A percentile compares a stretch with the other conserved stretches of the same genome.
phyloP scores from a whole-genome alignment of 1,284 basidiomycete genomes.

The Moesziomyces sp. region DNA sequence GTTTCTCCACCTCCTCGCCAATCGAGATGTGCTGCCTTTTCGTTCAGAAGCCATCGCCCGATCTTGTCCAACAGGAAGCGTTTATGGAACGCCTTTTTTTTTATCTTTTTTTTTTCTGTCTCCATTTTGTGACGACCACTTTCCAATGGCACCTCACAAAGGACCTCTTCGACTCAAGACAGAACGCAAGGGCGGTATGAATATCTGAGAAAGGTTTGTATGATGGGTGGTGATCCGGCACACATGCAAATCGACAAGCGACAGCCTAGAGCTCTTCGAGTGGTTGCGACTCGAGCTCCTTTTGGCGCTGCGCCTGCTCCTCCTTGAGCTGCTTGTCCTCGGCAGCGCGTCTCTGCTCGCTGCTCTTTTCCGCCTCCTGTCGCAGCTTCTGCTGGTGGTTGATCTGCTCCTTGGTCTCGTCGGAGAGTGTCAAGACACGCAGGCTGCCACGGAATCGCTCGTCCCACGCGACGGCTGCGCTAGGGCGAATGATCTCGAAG shows the following conservation, averaged over 20 bases:
- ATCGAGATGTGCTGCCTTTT: background rate
- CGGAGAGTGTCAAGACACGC: slow-evolving; percentile 70
- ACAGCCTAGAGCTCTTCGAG: slow-evolving; percentile 21
- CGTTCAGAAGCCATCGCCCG: too few relatives aligned
- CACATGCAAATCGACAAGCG: too few relatives aligned
- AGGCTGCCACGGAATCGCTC: slow-evolving; percentile 77
- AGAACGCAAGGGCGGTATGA: too few relatives aligned
- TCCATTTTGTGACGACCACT: too few relatives aligned
- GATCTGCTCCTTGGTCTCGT: slow-evolving; percentile 33
- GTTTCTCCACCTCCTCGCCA: background rate
- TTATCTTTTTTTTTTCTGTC: too few relatives aligned
- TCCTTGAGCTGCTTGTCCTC: slow-evolving; percentile 26
- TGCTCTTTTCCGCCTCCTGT: slow-evolving; percentile 15
- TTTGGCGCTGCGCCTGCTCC: slow-evolving; percentile 28
- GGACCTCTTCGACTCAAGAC: too few relatives aligned
- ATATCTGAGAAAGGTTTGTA: too few relatives aligned
- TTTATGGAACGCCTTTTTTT: too few relatives aligned
- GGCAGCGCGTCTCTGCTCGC: slow-evolving; percentile 9
- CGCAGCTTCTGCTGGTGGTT: slow-evolving; percentile 26
- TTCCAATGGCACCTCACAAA: too few relatives aligned
- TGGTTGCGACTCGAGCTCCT: slow-evolving; percentile 38
- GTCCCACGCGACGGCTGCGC: slow-evolving; percentile 79
- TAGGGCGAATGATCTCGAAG: slow-evolving; percentile 79
- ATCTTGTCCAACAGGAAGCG: too few relatives aligned
- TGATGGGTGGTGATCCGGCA: too few relatives aligned